phyloP scores from a whole-genome alignment of 106 monocot genomes.

The Dendrobium officinale region DNA sequence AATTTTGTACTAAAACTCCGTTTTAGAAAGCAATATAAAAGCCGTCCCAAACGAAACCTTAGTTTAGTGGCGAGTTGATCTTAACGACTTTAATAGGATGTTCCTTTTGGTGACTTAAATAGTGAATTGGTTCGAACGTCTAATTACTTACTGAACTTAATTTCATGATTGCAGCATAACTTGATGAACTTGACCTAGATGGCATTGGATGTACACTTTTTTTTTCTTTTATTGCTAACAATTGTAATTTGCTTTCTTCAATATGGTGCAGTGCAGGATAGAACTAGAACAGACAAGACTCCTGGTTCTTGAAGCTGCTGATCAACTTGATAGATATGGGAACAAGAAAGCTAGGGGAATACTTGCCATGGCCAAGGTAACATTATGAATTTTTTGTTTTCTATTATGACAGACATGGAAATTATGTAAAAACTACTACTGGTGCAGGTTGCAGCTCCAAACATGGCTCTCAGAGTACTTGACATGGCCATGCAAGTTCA shows the following conservation, averaged over 20 bases:
- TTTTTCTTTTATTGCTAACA: not conserved
- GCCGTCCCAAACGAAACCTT: too few species aligned
- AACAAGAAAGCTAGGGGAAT: constrained; percentile 83
- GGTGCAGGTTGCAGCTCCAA: constrained; percentile 81
- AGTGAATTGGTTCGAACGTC: too few species aligned
- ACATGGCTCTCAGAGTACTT: constrained; percentile 88
- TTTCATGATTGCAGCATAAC: too few species aligned
- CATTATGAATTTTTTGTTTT: not conserved
- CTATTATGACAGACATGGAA: not conserved
- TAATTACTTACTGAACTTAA: too few species aligned
- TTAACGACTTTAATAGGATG: too few species aligned
- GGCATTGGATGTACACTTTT: too few species aligned
- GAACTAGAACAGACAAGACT: constrained; percentile 79
- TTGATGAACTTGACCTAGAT: too few species aligned
- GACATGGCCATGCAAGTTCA: constrained; percentile 96
- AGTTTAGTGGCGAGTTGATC: too few species aligned
- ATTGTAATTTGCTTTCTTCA: not conserved
- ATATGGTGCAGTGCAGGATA: constrained; percentile 53
- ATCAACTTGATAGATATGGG: constrained; percentile 76
- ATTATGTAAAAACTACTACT: not conserved
- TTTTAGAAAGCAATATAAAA: too few species aligned
- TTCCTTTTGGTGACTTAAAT: too few species aligned
- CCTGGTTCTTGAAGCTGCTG: constrained; percentile 79
- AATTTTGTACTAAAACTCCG: too few species aligned
- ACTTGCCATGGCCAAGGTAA: constrained; percentile 96